Conservation (phyloP, 768 basidiomycete genomes). For the Podaxis rugospora region DNA sequence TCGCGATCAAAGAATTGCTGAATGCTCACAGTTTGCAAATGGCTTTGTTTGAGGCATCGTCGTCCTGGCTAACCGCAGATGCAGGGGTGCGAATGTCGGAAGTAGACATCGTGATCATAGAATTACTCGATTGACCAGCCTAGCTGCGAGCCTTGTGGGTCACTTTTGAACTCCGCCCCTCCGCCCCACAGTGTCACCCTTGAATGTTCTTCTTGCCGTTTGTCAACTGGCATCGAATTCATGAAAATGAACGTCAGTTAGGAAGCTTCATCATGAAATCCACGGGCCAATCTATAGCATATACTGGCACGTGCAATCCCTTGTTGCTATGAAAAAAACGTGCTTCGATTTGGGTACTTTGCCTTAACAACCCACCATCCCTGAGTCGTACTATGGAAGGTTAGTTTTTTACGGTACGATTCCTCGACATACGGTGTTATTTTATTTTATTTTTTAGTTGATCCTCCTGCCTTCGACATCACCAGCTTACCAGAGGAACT, state of each 20-base stretch:
- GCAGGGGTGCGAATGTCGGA: slow-evolving; percentile 8
- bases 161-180: slow-evolving; percentile 3
- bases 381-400: not conserved
- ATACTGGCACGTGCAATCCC: not conserved
- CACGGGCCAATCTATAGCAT: no score
- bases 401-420: not conserved
- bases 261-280: no score
- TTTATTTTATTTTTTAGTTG: not conserved
- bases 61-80: slow-evolving; percentile 1
- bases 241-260: no score
- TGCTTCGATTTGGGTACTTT: not conserved
- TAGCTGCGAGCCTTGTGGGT: not conserved
- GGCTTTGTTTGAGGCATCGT: slow-evolving; percentile 8
- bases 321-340: not conserved
- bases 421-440: not conserved
- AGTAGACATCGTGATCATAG: slow-evolving; percentile 6
- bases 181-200: not conserved
- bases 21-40: slow-evolving; percentile 15
- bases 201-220: not conserved
- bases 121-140: not conserved
- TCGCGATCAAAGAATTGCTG: not conserved
- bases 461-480: not conserved
- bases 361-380: not conserved
- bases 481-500: slow-evolving; percentile 3
- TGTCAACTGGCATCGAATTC: no score